Percentiles rank a stretch among this genome's conserved stretches.
phyloP scores from a whole-genome alignment of 495 filamentous ascomycete genomes.

The Patellaria atrata region DNA sequence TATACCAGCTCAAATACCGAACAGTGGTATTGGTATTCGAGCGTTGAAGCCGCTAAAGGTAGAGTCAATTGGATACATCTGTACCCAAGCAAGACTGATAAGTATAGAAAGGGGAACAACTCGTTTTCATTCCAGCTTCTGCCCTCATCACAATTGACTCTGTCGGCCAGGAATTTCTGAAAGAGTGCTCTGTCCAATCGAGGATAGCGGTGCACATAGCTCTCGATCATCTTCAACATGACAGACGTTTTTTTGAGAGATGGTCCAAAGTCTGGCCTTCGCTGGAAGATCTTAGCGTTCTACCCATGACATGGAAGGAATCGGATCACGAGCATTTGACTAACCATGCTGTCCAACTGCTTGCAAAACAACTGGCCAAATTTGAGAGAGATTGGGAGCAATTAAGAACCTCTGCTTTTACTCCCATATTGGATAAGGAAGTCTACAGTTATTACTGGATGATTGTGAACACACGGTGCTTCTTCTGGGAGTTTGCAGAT shows the following conservation, averaged over 20 bases:
- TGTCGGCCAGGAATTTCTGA: conserved; percentile 6
- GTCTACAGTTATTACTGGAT: conserved; percentile 61
- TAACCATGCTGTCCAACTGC: conserved; percentile 26
- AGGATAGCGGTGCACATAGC: conserved; percentile 12
- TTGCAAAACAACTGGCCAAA: conserved; percentile 47
- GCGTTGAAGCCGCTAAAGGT: conserved; percentile 15
- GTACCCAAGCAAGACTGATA: conserved; percentile 2
- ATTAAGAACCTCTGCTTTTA: conserved; percentile 1
- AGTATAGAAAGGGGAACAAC: conserved; percentile 17
- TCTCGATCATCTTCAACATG: conserved; percentile 1
- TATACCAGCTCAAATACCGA: conserved; percentile 12
- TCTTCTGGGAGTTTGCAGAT: conserved; percentile 38
- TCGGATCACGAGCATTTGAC: conserved; percentile 10
- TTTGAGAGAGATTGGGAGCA: conserved; percentile 31
- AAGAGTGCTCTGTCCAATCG: conserved; percentile 10
- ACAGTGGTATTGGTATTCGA: conserved; percentile 17
- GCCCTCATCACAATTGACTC: conserved; percentile 10
- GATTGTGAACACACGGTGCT: conserved; percentile 69
- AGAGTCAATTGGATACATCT: conserved; percentile 6
- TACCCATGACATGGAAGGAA: conserved; percentile 14
- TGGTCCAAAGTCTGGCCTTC: conserved; percentile 18
- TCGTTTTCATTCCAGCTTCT: conserved; percentile 10
- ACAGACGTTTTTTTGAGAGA: conserved; percentile 1
- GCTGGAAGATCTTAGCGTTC: conserved; percentile 10
- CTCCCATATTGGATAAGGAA: conserved; percentile 10